Evolutionary conservation across 352 stramenopile species (phyloP).

Genomic region (Pythium sukuiense): DNA sequence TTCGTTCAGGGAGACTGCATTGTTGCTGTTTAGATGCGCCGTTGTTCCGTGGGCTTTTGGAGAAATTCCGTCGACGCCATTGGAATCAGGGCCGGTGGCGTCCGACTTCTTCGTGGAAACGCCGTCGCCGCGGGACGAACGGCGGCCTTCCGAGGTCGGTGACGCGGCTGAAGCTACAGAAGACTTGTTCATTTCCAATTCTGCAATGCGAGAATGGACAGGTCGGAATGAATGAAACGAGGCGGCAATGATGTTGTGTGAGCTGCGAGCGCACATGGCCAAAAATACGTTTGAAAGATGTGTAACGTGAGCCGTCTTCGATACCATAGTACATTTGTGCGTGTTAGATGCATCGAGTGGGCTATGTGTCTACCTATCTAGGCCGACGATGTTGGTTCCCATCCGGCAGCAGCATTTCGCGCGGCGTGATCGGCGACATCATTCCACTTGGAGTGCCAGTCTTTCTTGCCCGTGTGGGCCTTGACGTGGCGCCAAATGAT

Average conservation of each 20-base stretch:
- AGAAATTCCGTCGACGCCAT: not conserved
- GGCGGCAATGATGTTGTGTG: not conserved
- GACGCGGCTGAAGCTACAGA: not conserved
- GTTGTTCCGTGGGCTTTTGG: not conserved
- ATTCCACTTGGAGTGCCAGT: constrained; percentile 78
- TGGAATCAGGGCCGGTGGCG: not conserved
- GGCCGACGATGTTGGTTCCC: constrained; percentile 20
- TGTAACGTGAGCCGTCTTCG: not conserved
- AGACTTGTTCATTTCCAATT: not conserved
- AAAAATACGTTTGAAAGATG: not conserved
- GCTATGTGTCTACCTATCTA: not conserved
- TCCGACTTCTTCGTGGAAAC: not conserved
- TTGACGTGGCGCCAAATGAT: constrained; percentile 73
- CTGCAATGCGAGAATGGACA: too few relatives aligned
- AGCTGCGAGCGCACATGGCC: not conserved
- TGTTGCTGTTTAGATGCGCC: not conserved
- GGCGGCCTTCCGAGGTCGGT: not conserved
- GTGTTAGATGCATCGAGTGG: not conserved
- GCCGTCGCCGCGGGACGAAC: not conserved
- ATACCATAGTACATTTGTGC: not conserved
- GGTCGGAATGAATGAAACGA: not conserved
- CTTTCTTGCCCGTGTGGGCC: constrained; percentile 51
- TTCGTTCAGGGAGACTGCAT: constrained; percentile 24
- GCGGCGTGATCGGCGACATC: constrained; percentile 61
- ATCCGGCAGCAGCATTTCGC: constrained; percentile 31